A percentile compares a stretch with the other conserved stretches of the same genome.
Evolutionary conservation across 1,284 basidiomycete species (phyloP).

Genomic region (Papiliotrema laurentii): DNA sequence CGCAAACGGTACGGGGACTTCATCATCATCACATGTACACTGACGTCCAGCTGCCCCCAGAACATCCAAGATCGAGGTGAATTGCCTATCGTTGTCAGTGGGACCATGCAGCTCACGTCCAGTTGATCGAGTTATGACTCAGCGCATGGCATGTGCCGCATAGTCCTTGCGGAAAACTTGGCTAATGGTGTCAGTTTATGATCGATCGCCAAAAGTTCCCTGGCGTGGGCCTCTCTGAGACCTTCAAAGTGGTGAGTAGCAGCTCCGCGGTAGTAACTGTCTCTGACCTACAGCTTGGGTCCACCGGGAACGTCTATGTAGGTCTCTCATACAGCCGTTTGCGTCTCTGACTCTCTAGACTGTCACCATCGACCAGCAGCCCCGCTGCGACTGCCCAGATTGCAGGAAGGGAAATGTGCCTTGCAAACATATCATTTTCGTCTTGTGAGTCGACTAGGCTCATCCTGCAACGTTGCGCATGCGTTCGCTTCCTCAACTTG

Average conservation of each 20-base stretch:
- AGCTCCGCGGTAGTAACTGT: not conserved
- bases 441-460: slow-evolving; percentile 23
- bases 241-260: slow-evolving; percentile 26
- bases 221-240: slow-evolving; percentile 8
- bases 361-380: slow-evolving; percentile 17
- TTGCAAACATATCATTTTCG: slow-evolving; percentile 42
- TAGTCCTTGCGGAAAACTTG: not conserved
- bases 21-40: no score
- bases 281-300: slow-evolving; percentile 24
- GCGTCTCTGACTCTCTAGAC: slow-evolving; percentile 14
- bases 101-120: no score
- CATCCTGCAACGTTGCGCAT: not conserved
- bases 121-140: slow-evolving; percentile 29
- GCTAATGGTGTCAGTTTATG: slow-evolving; percentile 18
- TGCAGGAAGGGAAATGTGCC: slow-evolving; percentile 30
- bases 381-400: slow-evolving; percentile 37
- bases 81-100: no score
- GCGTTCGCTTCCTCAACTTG: not conserved
- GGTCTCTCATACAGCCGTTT: slow-evolving; percentile 1
- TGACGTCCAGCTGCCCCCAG: not conserved
- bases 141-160: slow-evolving; percentile 25
- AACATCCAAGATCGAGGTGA: not conserved
- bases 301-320: slow-evolving; percentile 37
- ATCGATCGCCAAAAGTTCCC: slow-evolving; percentile 16
- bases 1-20: no score